phyloP scores from a whole-genome alignment of 768 basidiomycete genomes.

The Russula sp. region DNA sequence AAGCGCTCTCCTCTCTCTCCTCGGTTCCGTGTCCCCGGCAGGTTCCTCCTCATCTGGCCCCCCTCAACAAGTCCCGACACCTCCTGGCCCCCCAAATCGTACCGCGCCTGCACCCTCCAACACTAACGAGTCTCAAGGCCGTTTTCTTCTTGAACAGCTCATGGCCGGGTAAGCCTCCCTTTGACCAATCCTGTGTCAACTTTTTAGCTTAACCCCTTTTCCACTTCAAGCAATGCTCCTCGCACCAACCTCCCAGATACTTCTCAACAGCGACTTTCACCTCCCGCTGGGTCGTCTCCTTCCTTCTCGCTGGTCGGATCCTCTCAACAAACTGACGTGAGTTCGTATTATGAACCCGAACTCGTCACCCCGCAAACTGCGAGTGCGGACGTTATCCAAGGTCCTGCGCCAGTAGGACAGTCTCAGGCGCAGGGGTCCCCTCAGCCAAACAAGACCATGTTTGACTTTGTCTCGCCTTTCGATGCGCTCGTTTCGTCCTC shows the following conservation, averaged over 20 bases:
- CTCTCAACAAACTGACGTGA: slow-evolving; percentile 12
- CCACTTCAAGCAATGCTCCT: slow-evolving; percentile 12
- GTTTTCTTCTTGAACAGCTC: slow-evolving; percentile 70
- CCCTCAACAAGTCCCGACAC: slow-evolving; percentile 61
- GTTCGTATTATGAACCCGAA: slow-evolving; percentile 23
- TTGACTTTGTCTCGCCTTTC: slow-evolving; percentile 79
- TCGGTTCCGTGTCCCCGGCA: slow-evolving; percentile 44
- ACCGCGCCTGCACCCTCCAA: slow-evolving; percentile 47
- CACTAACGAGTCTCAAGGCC: slow-evolving; percentile 57
- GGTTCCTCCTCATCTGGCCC: slow-evolving; percentile 28
- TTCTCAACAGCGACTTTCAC: slow-evolving; percentile 14
- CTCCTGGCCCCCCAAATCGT: slow-evolving; percentile 50
- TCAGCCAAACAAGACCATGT: slow-evolving; percentile 72
- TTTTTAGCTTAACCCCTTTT: background rate
- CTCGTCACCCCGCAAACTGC: slow-evolving; percentile 20
- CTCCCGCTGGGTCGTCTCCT: slow-evolving; percentile 13
- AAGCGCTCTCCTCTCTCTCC: slow-evolving; percentile 64
- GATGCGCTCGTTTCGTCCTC: slow-evolving; percentile 62
- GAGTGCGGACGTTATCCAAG: slow-evolving; percentile 18
- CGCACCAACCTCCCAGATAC: slow-evolving; percentile 12
- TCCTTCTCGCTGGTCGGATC: slow-evolving; percentile 10
- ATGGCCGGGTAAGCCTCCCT: slow-evolving; percentile 57
- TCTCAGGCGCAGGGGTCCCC: slow-evolving; percentile 45
- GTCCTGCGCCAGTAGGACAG: slow-evolving; percentile 8
- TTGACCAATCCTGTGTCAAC: background rate